Conservation (phyloP, 495 filamentous ascomycete genomes). For the Hypoxylon rickii region DNA sequence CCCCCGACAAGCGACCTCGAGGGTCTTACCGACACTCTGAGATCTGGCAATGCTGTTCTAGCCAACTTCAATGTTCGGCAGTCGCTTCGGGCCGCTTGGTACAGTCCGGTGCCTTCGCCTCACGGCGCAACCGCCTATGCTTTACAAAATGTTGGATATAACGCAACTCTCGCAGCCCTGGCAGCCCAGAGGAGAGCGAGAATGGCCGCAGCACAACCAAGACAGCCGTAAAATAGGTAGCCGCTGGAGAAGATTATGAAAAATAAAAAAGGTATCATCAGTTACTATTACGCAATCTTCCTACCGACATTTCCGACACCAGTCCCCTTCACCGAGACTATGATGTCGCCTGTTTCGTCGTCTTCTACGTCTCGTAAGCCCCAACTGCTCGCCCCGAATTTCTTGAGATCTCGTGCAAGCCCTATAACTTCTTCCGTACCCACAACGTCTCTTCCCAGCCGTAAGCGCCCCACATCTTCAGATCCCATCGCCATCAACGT, state of each 20-base stretch:
- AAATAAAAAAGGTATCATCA: slow-evolving; percentile 37
- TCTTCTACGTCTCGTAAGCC: slow-evolving; percentile 73
- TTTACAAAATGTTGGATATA: slow-evolving; percentile 55
- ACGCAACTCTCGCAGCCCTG: slow-evolving; percentile 50
- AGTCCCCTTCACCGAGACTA: slow-evolving; percentile 88
- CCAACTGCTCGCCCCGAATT: slow-evolving; percentile 85
- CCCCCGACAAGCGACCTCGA: slow-evolving; percentile 39
- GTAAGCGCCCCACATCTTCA: slow-evolving; percentile 61
- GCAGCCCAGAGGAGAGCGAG: slow-evolving; percentile 50
- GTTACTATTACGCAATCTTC: slow-evolving; percentile 78
- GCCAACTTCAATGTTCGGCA: slow-evolving; percentile 71
- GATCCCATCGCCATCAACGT: slow-evolving; percentile 95
- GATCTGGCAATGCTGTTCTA: slow-evolving; percentile 71
- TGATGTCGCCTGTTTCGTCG: slow-evolving; percentile 68
- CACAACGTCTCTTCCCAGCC: slow-evolving; percentile 74
- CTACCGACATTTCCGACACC: slow-evolving; percentile 95
- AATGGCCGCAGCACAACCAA: slow-evolving; percentile 34
- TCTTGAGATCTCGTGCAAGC: slow-evolving; percentile 79
- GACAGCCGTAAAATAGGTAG: slow-evolving; percentile 27
- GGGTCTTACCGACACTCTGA: slow-evolving; percentile 61
- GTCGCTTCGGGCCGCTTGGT: slow-evolving; percentile 65
- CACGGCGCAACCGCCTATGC: slow-evolving; percentile 55
- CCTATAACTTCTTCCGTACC: slow-evolving; percentile 78
- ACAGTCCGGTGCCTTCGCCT: slow-evolving; percentile 49
- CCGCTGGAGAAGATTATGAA: slow-evolving; percentile 21